phyloP scores from a whole-genome alignment of 2,329 filamentous ascomycete genomes.

The Xylogone sp. region DNA sequence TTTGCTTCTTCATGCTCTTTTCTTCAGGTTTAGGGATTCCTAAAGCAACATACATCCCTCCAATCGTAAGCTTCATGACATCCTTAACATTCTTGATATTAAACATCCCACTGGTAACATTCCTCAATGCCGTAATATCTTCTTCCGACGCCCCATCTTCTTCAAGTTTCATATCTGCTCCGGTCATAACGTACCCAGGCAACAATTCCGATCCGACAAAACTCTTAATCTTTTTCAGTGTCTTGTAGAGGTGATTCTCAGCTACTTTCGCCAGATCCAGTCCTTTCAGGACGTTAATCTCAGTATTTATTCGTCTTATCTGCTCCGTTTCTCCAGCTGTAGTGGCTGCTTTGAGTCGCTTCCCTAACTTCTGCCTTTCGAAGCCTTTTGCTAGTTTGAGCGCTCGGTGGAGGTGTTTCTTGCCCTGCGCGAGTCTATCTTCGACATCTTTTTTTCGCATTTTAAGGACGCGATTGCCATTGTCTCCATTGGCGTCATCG shows the following conservation, averaged over 20 bases:
- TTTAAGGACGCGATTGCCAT: conserved; percentile 24
- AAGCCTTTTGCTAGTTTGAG: conserved; percentile 72
- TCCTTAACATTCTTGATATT: conserved; percentile 50
- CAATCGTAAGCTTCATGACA: conserved; percentile 35
- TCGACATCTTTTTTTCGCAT: conserved; percentile 35
- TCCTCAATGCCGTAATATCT: conserved; percentile 34
- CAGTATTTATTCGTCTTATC: conserved; percentile 58
- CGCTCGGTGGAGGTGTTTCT: conserved; percentile 60
- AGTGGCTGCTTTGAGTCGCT: conserved; percentile 52
- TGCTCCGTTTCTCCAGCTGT: conserved; percentile 43
- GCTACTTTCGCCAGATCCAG: conserved; percentile 43
- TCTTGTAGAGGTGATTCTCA: conserved; percentile 44
- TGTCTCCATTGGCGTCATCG: conserved; percentile 2
- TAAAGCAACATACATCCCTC: conserved; percentile 24
- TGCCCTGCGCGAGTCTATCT: conserved; percentile 48
- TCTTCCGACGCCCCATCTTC: conserved; percentile 14
- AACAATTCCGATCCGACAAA: conserved; percentile 41
- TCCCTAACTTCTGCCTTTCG: conserved; percentile 68
- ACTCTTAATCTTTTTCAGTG: conserved; percentile 46
- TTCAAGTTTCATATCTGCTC: conserved; percentile 25
- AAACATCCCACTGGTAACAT: conserved; percentile 50
- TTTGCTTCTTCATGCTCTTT: conserved; percentile 15
- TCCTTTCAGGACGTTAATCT: conserved; percentile 47
- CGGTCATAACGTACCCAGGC: conserved; percentile 30
- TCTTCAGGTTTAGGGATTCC: conserved; percentile 22